Evolutionary conservation across 2,329 filamentous ascomycete species (phyloP), one percentile per base, ranked within the genome.

Genomic region (Alternaria tenuissima): DNA sequence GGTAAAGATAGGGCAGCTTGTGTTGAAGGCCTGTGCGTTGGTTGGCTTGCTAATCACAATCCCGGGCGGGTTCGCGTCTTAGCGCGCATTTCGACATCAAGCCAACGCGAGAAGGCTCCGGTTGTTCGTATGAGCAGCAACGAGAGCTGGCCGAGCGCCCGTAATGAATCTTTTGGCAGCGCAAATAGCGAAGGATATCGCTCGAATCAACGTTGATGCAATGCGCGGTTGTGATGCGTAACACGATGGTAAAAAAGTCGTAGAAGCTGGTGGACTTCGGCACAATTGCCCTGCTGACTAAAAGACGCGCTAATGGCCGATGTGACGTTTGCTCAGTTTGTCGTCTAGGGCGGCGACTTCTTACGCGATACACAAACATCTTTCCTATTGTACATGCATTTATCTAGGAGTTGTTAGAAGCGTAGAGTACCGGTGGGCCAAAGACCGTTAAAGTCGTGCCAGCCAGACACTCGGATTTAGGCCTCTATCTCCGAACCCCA

Each of bases 401-500:
- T 26, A 7, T 16, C 20, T 11, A 38, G 20, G 12, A 26, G 20
- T 36, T 14, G 4, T 22, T 24, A 49, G 46, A 6, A 36, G 4
- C 14, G 46, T 14, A 34, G 12, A 38, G 18, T 7, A 5, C 32
- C 32, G 16, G 32, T 12, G 20, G 7, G 1, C 14, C 20, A 49
- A 24, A 22, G 16, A 26, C 11, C 20, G 14, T 49, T 11, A n/a
- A n/a, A 26, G 20, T 49, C 3, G 18, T 41, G 24, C 32, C 36
- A 22, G 26, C 20, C 30, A 24, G 28, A 16, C 7, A 12, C 4
- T n/a, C 55, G 55, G 52, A 1, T 30, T 56, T 44, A 51, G 42
- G 26, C 34, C 7, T 18, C 26, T 51, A 59, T 26, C 52, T 56
- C 57, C 57, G 52, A 38, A 57, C 47, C 58, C 58, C 58, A 57